A percentile compares a stretch with the other conserved stretches of the same genome.
These are phyloP conservation scores for Malus hybrid DNA, from an alignment of 331 rosid genomes.

Conservation along the genomic window DNA sequence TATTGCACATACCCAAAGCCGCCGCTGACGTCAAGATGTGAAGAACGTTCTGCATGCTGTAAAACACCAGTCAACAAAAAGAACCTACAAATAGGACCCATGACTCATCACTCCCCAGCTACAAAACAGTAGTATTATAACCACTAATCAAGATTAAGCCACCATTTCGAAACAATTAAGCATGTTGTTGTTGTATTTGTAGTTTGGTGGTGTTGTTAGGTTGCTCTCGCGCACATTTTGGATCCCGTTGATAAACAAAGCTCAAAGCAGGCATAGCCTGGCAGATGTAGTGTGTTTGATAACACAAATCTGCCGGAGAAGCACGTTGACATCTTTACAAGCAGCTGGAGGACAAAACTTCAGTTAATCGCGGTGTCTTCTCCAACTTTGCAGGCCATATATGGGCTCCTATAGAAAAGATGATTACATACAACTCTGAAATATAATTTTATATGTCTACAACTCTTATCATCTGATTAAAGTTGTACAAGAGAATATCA, in stretches of 20 bases:
- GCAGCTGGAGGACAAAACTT: conserved; percentile 4
- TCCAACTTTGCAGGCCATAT: conserved; percentile 1
- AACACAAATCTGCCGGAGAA: background rate
- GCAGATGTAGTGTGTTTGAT: background rate
- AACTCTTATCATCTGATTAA: background rate
- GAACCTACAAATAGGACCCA: background rate
- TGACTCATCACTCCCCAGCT: too few species aligned
- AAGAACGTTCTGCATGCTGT: background rate
- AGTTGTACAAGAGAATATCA: background rate
- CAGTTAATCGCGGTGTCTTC: conserved; percentile 1
- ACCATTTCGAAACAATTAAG: background rate
- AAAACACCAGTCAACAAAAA: background rate
- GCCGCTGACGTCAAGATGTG: background rate
- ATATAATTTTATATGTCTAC: background rate
- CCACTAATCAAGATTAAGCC: background rate
- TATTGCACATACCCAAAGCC: too few species aligned
- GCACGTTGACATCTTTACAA: background rate
- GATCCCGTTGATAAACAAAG: background rate
- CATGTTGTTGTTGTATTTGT: background rate
- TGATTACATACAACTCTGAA: too few species aligned
- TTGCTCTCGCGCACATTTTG: background rate
- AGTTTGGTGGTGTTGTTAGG: background rate
- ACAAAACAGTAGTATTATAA: background rate
- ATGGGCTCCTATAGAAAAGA: background rate
- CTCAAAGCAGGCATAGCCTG: background rate